Conservation (phyloP, 1,284 basidiomycete species). For the Apiotrichum akiyoshidainum region DNA sequence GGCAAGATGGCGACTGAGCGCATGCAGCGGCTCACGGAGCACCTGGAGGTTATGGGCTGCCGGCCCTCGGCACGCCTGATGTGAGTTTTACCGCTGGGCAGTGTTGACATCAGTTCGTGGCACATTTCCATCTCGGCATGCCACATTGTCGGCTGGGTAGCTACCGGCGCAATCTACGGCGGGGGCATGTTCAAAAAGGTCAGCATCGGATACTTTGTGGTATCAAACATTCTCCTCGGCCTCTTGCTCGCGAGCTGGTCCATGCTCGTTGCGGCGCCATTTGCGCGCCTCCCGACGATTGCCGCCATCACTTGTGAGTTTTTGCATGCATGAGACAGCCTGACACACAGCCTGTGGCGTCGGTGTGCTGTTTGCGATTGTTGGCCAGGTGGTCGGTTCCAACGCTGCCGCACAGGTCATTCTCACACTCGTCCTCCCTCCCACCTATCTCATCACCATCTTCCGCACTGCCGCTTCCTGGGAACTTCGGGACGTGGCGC, state of each 20-base stretch:
- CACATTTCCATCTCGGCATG: slow-evolving; percentile 59
- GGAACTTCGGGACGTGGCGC: slow-evolving; percentile 59
- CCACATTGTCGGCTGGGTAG: slow-evolving; percentile 66
- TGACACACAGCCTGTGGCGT: slow-evolving; percentile 58
- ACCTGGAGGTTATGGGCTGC: slow-evolving; percentile 71
- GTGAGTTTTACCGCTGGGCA: slow-evolving; percentile 45
- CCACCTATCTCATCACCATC: slow-evolving; percentile 70
- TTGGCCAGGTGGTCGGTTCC: slow-evolving; percentile 61
- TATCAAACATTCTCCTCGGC: slow-evolving; percentile 65
- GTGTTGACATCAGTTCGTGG: slow-evolving; percentile 59
- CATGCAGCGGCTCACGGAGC: slow-evolving; percentile 60
- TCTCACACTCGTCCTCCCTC: slow-evolving; percentile 69
- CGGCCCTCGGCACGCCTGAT: slow-evolving; percentile 63
- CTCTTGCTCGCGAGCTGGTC: slow-evolving; percentile 35
- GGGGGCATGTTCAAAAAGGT: slow-evolving; percentile 63
- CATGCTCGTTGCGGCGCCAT: slow-evolving; percentile 31
- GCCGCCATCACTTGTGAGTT: slow-evolving; percentile 31
- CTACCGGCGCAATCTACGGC: slow-evolving; percentile 63
- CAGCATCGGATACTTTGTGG: slow-evolving; percentile 61
- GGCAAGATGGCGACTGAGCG: slow-evolving; percentile 64
- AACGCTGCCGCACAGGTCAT: slow-evolving; percentile 56
- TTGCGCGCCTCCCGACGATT: slow-evolving; percentile 27
- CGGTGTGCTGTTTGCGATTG: slow-evolving; percentile 63
- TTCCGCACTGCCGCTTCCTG: slow-evolving; percentile 64
- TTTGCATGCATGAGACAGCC: no score